Evolutionary conservation across 192 early-diverging fungal species (phyloP).

Genomic region (Backusella morwellensis): DNA sequence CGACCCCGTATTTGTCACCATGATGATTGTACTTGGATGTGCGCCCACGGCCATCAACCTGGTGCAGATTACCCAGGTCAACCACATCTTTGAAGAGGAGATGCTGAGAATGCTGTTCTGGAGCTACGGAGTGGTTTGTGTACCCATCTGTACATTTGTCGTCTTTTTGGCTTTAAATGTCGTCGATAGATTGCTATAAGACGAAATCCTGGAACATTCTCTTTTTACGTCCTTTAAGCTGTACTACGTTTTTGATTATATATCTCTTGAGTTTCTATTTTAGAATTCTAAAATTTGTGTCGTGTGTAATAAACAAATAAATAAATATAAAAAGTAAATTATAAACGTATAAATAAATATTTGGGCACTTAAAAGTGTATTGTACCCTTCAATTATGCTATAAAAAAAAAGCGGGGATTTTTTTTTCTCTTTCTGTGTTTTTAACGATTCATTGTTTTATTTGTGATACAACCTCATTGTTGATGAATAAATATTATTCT

Average conservation of each 20-base stretch:
- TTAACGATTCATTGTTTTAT: not conserved
- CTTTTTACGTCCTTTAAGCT: not conserved
- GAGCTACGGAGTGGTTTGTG: conserved; percentile 55
- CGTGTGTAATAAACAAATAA: not conserved
- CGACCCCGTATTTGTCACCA: conserved; percentile 67
- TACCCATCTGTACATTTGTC: conserved; percentile 33
- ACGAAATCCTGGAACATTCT: not conserved
- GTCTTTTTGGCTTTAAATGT: conserved; percentile 35
- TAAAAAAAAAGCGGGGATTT: not conserved
- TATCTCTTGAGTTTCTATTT: not conserved
- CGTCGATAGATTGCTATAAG: conserved; percentile 18
- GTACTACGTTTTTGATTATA: not conserved
- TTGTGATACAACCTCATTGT: not conserved
- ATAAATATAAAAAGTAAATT: not conserved
- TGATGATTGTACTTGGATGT: conserved; percentile 60
- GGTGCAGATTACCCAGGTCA: conserved; percentile 68
- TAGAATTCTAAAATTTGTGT: not conserved
- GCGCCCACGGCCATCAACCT: conserved; percentile 75
- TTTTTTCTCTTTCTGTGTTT: not conserved
- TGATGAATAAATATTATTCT: not conserved
- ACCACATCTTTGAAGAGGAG: conserved; percentile 68
- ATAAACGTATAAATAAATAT: not conserved
- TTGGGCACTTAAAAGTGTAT: not conserved
- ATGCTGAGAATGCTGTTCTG: conserved; percentile 67
- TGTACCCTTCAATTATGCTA: not conserved